These are phyloP conservation scores for Pichia paraexigua DNA, from an alignment of 805 yeast genomes.

Conservation along the genomic window DNA sequence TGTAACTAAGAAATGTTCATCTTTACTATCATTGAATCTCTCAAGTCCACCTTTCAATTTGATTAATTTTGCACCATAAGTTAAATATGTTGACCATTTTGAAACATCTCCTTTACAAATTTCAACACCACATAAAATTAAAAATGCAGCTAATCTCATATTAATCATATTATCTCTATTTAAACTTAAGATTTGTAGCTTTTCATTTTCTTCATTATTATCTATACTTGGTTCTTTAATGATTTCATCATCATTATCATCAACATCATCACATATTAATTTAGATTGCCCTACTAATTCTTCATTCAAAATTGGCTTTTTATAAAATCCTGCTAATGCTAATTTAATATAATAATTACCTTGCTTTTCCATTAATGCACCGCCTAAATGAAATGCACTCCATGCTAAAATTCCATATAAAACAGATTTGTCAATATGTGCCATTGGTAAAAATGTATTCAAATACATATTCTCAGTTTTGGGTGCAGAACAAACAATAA, in stretches of 20 bases:
- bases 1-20: conserved; percentile 64
- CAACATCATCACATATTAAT: conserved; percentile 21
- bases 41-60: conserved; percentile 53
- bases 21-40: conserved; percentile 43
- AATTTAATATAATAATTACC: conserved; percentile 41
- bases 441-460: conserved; percentile 47
- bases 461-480: conserved; percentile 42
- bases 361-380: conserved; percentile 34
- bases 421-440: conserved; percentile 43
- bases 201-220: conserved; percentile 11
- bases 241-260: conserved; percentile 22
- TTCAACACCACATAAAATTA: conserved; percentile 71
- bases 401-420: conserved; percentile 46
- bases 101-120: conserved; percentile 76
- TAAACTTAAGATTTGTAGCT: conserved; percentile 11
- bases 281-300: conserved; percentile 15
- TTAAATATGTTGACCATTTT: conserved; percentile 62
- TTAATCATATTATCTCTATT: conserved; percentile 29
- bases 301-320: conserved; percentile 22
- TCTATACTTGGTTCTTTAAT: conserved; percentile 1
- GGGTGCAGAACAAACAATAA: conserved; percentile 41
- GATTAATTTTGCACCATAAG: conserved; percentile 58
- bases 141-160: conserved; percentile 51
- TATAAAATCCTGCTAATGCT: conserved; percentile 38
- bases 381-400: conserved; percentile 47